Evolutionary conservation across 306 rosid species (phyloP), one percentile per base, ranked within the genome.

Genomic region (Rubus parviflorus): DNA sequence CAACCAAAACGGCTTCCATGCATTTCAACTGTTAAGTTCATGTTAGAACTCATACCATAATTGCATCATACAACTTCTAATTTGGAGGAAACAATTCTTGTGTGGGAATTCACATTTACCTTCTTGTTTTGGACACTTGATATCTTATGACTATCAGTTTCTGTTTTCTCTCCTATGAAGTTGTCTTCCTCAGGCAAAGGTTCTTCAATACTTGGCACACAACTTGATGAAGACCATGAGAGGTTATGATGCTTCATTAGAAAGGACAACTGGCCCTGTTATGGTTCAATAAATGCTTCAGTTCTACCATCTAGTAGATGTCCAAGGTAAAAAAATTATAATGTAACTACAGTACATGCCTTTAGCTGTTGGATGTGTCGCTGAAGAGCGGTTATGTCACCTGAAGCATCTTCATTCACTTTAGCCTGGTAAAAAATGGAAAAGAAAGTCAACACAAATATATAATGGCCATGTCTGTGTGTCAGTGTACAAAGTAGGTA

Each of bases 331-430:
- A 75, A 82, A 69, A 56, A 40, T 76, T 60, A 62, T 45, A 88
- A 68, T 20, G 53, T 70, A 79, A 82, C n/a, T 30, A 74, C 8
- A 62, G 62, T 41, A 23, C 74, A 60, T 84, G 91, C 98, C 98
- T 95, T 95, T 75, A 92, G 79, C 79, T 90, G 93, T 79, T 90
- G 90, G 82, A 95, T 90, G 84, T 94, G 97, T 84, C 88, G 85
- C 77, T 92, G 98, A 81, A 92, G 90, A 74, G 95, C 95, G 74
- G 83, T 88, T 82, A 83, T 82, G 81, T 92, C 97, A 54, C 97
- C 97, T 37, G 97, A 95, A 81, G 97, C 92, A 81, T 91, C 96
- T 88, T 92, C 97, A 35, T 92, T 95, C 85, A 94, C 97, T 88
- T 92, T 92, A 49, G 97, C 98, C 97, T 95, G 73, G 58, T 65